A percentile compares a stretch with the other conserved stretches of the same genome.
These are phyloP conservation scores for Rhizopogon vesiculosus DNA, from an alignment of 768 basidiomycete genomes.

Conservation along the genomic window DNA sequence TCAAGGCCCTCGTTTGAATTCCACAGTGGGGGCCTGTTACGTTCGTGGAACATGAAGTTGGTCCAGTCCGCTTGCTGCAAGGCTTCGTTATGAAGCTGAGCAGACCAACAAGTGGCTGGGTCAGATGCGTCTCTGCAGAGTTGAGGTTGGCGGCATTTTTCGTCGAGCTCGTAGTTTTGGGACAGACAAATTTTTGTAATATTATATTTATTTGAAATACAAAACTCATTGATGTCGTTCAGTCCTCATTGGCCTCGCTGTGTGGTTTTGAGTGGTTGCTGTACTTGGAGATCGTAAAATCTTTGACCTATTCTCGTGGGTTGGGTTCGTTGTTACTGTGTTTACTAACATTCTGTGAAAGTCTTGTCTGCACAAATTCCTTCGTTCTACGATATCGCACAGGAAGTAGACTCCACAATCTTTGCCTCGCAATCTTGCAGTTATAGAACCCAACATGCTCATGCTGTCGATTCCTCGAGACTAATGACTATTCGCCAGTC, in stretches of 20 bases:
- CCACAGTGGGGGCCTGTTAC: slow-evolving; percentile 62
- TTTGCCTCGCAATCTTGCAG: neutral
- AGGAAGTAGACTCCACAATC: neutral
- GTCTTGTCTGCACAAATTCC: neutral
- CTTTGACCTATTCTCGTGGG: neutral
- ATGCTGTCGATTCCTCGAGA: no score
- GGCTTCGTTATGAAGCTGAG: slow-evolving; percentile 53
- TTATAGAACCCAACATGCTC: no score
- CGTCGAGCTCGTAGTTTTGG: slow-evolving; percentile 61
- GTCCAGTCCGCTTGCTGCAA: slow-evolving; percentile 37
- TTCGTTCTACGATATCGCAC: neutral
- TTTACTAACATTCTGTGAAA: neutral
- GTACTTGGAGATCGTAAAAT: neutral
- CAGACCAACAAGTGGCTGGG: slow-evolving; percentile 39
- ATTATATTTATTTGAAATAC: neutral
- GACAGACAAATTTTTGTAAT: slow-evolving; percentile 42
- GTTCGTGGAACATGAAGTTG: slow-evolving; percentile 60
- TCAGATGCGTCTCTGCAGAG: slow-evolving; percentile 54
- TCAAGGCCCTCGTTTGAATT: slow-evolving; percentile 54
- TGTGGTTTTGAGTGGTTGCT: neutral
- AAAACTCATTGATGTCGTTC: neutral
- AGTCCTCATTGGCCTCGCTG: neutral
- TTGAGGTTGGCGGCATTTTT: slow-evolving; percentile 42
- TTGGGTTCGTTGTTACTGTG: neutral
- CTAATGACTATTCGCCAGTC: no score